Evolutionary conservation across 163 green algal genomes (phyloP), one percentile per base, ranked within the genome.

Genomic region (Scenedesmus sp.): DNA sequence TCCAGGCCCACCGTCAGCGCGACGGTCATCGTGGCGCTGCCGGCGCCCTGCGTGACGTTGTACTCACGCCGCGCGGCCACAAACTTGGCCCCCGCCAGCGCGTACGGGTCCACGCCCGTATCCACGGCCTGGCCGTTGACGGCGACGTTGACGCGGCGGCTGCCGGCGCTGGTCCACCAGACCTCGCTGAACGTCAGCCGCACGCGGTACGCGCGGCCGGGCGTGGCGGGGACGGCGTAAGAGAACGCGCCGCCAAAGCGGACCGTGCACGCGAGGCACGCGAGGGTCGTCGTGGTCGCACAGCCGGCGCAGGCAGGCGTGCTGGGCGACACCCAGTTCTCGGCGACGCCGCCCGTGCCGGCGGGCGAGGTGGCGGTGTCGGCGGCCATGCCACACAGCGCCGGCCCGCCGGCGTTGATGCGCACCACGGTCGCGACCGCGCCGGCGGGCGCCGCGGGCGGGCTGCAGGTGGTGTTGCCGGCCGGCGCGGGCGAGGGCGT

Each of bases 141-240:
- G 3, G 33, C 17, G 45, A 74, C 64, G 29, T 62, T 31, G 17
- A 74, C 47, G 28, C 31, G 2, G 9, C 64, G 64, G 5, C 15
- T 5, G 45, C 44, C 64, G n/a, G 64, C 42, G 15, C 17, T 31
- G 7, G 24, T 6, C 15, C 26, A 74, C n/a, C 20, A 74, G 15
- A 74, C 64, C 45, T 74, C 64, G 26, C n/a, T 60, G 45, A 74
- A 74, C 2, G 64, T 74, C 26, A 74, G 20, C 1, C 64, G 26
- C 13, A 74, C 26, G 0, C 15, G 45, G 44, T 74, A 74, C 7
- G 22, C 44, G 28, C 31, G 42, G 64, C 45, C 45, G 11, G 64
- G 39, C 3, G 64, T 60, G 5, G 44, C 36, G 17, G 44, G 64
- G 1, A 74, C 51, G 1, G 26, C 45, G 64, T 74, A 74, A 14